Base-by-base conservation (phyloP, 2,329 filamentous ascomycete genomes). In the Exophiala oligosperma region DNA sequence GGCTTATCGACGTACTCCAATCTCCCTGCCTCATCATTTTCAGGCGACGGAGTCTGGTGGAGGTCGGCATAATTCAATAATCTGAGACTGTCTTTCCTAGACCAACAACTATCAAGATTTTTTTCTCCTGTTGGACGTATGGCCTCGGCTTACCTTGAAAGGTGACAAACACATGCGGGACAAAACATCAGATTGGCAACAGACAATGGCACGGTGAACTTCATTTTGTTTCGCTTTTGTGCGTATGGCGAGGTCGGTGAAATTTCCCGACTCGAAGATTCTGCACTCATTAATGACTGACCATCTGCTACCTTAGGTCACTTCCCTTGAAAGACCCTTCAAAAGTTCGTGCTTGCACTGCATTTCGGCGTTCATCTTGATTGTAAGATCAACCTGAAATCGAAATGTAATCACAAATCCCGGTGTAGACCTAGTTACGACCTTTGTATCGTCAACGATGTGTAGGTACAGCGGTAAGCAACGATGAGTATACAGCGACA, bases 251-350 rank as follows among this genome's bases (percentile, higher is more conserved):
- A 41, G 38, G 38, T 41, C 38, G 12, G 38, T 41, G 38, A 41
- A 41, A 41, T 41, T 21, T 41, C 38, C 38, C 38, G 38, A 41
- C 38, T 41, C 4, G 38, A 11, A 41, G 38, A 41, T 41, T 41
- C 38, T 41, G 38, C 38, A 41, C 38, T 41, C 38, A 41, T 41
- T 41, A 41, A 41, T 41, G 38, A 41, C 38, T 41, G 17, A 21
- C 38, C 17, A 41, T 41, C 38, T 41, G 17, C 38, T 41, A 50
- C 29, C 35, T n/a, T 35, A 21, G 5, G 48, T 50, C 24, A 50
- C 29, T 50, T 50, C 24, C 48, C 48, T 50, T 21, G 48, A 50
- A 37, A 50, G 48, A 50, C 48, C 48, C 29, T 50, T 23, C 29
- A 50, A 50, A 32, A 50, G 48, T 24, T 23, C 48, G 48, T 50